A percentile compares a stretch with the other conserved stretches of the same genome.
Evolutionary conservation across 2,329 filamentous ascomycete genomes (phyloP).

Genomic region (Colletotrichum sp.): DNA sequence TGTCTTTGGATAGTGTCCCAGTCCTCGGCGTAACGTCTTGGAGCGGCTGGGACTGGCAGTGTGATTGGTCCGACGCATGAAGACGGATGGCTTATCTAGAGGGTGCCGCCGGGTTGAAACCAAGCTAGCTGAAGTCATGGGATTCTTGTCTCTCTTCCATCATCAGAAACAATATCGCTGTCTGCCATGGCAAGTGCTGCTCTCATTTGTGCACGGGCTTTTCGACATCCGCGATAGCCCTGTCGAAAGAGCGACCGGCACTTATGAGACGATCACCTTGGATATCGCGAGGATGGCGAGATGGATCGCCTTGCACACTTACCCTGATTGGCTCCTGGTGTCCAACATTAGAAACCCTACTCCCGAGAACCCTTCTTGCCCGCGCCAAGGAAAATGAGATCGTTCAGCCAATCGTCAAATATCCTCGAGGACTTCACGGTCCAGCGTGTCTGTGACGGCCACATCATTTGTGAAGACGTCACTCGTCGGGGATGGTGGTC

Average conservation of each 20-base stretch:
- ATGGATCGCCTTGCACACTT: neutral
- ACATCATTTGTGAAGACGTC: neutral
- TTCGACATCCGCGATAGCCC: slow-evolving; percentile 7
- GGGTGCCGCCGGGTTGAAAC: slow-evolving; percentile 16
- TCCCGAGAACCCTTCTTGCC: neutral
- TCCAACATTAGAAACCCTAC: neutral
- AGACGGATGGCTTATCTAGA: slow-evolving; percentile 12
- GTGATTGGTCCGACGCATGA: slow-evolving; percentile 6
- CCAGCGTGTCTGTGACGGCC: neutral
- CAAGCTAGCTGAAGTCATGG: slow-evolving; percentile 18
- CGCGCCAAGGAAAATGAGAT: neutral
- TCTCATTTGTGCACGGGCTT: neutral
- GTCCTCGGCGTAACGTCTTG: neutral
- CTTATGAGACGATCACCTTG: neutral
- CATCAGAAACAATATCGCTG: slow-evolving; percentile 6
- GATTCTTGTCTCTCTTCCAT: slow-evolving; percentile 21
- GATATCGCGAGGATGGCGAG: neutral
- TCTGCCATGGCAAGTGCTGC: neutral
- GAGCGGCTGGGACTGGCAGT: neutral
- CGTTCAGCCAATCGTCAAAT: neutral
- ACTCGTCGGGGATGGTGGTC: neutral
- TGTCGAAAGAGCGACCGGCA: slow-evolving; percentile 5
- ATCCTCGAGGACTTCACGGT: neutral
- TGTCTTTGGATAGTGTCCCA: neutral
- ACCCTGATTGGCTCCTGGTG: neutral